Base-by-base conservation (phyloP, 352 stramenopile species). In the Aphanomyces astaci region DNA sequence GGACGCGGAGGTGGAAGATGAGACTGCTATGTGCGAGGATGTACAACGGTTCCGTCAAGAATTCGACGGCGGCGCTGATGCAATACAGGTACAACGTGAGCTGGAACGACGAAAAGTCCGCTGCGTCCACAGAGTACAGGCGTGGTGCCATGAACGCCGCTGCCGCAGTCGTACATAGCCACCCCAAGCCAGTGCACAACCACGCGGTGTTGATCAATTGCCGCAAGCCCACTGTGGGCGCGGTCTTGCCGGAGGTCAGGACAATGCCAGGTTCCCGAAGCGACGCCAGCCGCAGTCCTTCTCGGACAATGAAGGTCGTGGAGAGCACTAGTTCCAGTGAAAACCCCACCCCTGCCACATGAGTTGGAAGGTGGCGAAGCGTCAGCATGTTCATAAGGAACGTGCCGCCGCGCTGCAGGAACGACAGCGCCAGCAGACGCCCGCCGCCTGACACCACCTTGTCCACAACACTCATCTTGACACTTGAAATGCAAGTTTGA, bases 301-400 rank as follows among this genome's bases (percentile, higher is more conserved):
- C 89, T 32, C 89, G 83, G n/a, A 97, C 71, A 22, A 96, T 79
- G 64, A 97, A 94, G 64, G 90, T 86, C 43, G 87, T 95, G 27
- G 88, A 91, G 33, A 96, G 74, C 36, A 89, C 83, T 33, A 97
- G 76, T 70, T 97, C 91, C 36, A 97, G 77, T 7, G 87, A 88
- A 59, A 97, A 84, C 0, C 87, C 90, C 49, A 88, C 85, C 56
- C 89, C 89, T 0, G 89, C 87, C 22, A 96, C 77, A 64, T 79
- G 84, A 45, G 92, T 71, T n/a, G 86, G 79, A 28, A 92, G 70
- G 31, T 78, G 78, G 31, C 83, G 80, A 30, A 95, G 71, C 53
- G 94, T 80, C 40, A 96, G 72, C 49, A 87, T 87, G 69, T 95
- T 96, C 72, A 94, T 73, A 24, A 79, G 71, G 68, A 96, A 96